Conservation (phyloP, 2,329 filamentous ascomycete genomes). For the Rosellinia necatrix region DNA sequence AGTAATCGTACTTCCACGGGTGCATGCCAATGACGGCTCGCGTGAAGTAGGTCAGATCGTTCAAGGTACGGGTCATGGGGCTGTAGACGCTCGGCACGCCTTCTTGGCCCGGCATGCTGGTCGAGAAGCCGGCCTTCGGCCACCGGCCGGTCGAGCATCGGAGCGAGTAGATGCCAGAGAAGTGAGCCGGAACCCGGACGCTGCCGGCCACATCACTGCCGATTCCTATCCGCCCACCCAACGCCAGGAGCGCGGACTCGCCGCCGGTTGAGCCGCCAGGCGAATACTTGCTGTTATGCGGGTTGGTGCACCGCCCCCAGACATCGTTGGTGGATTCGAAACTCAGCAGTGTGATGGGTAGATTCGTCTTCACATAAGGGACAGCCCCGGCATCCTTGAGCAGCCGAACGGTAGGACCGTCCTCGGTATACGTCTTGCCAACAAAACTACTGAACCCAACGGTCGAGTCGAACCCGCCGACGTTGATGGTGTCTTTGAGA, state of each 20-base stretch:
- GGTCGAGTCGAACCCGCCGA: constrained; percentile 80
- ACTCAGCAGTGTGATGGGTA: constrained; percentile 83
- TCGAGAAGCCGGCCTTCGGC: constrained; percentile 82
- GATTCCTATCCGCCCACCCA: constrained; percentile 84
- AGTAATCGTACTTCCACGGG: constrained; percentile 88
- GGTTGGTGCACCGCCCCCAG: constrained; percentile 83
- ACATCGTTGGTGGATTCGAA: constrained; percentile 80
- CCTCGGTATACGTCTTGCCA: constrained; percentile 66
- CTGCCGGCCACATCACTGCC: constrained; percentile 91
- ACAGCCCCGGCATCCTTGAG: constrained; percentile 88
- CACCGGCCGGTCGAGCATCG: constrained; percentile 88
- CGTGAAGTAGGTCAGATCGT: constrained; percentile 84
- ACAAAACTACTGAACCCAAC: constrained; percentile 79
- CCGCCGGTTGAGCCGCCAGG: constrained; percentile 89
- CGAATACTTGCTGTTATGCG: constrained; percentile 81
- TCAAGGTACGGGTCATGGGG: constrained; percentile 86
- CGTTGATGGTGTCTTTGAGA: constrained; percentile 79
- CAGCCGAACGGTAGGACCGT: constrained; percentile 75
- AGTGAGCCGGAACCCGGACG: constrained; percentile 85
- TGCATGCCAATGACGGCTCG: constrained; percentile 76
- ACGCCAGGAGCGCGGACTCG: constrained; percentile 80
- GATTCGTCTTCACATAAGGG: constrained; percentile 90
- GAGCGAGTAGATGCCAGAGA: constrained; percentile 84
- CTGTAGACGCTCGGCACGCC: constrained; percentile 88
- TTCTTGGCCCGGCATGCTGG: constrained; percentile 91